Evolutionary conservation across 2,329 filamentous ascomycete genomes (phyloP).

Genomic region (Colletotrichum cuscutae): DNA sequence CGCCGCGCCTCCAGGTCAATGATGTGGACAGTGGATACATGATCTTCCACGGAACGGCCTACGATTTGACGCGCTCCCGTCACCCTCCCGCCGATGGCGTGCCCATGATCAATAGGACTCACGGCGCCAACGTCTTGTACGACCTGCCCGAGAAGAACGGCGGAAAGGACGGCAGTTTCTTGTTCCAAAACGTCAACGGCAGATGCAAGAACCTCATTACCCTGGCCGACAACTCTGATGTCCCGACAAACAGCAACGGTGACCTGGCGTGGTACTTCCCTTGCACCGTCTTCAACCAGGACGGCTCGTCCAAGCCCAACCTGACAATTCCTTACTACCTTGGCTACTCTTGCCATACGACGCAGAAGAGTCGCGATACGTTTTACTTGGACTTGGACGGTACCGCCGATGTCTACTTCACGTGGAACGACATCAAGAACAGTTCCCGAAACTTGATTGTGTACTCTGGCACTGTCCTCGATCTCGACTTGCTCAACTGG

Average conservation of each 20-base stretch:
- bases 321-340: slow-evolving; percentile 78
- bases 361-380: slow-evolving; percentile 69
- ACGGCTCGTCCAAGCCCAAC: slow-evolving; percentile 85
- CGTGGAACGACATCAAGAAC: slow-evolving; percentile 94
- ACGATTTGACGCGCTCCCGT: slow-evolving; percentile 79
- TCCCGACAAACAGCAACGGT: slow-evolving; percentile 78
- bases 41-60: slow-evolving; percentile 95
- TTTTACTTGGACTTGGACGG: slow-evolving; percentile 78
- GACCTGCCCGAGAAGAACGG: slow-evolving; percentile 84
- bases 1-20: slow-evolving; percentile 81
- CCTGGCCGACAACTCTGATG: slow-evolving; percentile 73
- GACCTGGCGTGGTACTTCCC: slow-evolving; percentile 97
- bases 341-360: slow-evolving; percentile 92
- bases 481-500: slow-evolving; percentile 89
- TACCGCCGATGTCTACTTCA: slow-evolving; percentile 92
- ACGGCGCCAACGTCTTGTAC: slow-evolving; percentile 82
- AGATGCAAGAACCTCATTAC: slow-evolving; percentile 94
- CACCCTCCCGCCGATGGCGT: slow-evolving; percentile 88
- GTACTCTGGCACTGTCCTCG: slow-evolving; percentile 93
- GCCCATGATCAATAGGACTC: slow-evolving; percentile 58
- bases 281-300: slow-evolving; percentile 90
- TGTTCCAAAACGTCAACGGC: slow-evolving; percentile 99
- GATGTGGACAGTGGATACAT: slow-evolving; percentile 85
- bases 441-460: slow-evolving; percentile 89
- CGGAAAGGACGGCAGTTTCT: slow-evolving; percentile 93